These are phyloP conservation scores for Aspergillus sparsus DNA, from an alignment of 495 filamentous ascomycete genomes.

Conservation along the genomic window DNA sequence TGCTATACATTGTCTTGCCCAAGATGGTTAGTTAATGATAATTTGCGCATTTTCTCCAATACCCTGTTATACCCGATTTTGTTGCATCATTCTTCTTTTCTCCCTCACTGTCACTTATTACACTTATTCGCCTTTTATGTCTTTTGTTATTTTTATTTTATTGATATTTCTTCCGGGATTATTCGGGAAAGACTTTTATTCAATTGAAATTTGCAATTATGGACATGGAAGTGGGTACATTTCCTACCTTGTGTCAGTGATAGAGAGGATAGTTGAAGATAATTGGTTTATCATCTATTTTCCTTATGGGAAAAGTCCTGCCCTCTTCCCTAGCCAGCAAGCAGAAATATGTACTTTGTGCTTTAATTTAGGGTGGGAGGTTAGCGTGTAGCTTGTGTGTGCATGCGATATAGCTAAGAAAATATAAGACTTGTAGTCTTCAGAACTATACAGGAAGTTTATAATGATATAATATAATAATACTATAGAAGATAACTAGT, in stretches of 20 bases:
- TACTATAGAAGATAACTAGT: too few species aligned
- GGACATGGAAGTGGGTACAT: slow-evolving; percentile 20
- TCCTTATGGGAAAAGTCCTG: slow-evolving; percentile 1
- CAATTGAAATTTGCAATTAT: slow-evolving; percentile 12
- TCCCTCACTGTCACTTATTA: slow-evolving; percentile 4
- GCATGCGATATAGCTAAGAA: too few species aligned
- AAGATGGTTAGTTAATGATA: slow-evolving; percentile 38
- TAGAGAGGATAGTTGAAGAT: slow-evolving; percentile 29
- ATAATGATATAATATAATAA: too few species aligned
- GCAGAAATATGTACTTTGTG: too few species aligned
- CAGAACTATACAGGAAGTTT: too few species aligned
- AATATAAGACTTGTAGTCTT: too few species aligned
- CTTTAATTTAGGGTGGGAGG: too few species aligned
- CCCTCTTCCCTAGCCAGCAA: too few species aligned
- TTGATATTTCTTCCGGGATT: neutral
- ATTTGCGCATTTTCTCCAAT: slow-evolving; percentile 46
- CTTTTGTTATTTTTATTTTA: slow-evolving; percentile 3
- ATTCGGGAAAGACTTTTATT: slow-evolving; percentile 5
- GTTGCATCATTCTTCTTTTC: slow-evolving; percentile 21
- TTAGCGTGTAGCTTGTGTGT: too few species aligned
- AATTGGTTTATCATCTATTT: slow-evolving; percentile 15
- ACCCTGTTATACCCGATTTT: slow-evolving; percentile 47
- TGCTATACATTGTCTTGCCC: slow-evolving; percentile 28
- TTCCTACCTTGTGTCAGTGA: slow-evolving; percentile 21
- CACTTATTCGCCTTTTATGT: slow-evolving; percentile 5